phyloP scores from a whole-genome alignment of 2,329 filamentous ascomycete genomes.

The Cercospora canescens region DNA sequence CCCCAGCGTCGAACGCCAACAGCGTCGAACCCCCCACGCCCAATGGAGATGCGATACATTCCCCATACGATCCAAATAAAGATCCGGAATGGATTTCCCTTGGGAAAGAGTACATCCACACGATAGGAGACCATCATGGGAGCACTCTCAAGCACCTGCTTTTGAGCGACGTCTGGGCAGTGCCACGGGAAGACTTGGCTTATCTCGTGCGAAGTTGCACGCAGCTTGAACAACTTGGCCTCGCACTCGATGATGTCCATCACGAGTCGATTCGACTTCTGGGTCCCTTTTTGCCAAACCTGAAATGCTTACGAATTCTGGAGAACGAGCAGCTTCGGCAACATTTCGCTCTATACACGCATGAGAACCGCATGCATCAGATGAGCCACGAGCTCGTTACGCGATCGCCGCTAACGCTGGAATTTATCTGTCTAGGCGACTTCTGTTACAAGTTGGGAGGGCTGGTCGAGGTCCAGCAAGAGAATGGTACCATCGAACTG shows the following conservation, averaged over 20 bases:
- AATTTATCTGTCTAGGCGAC: constrained; percentile 43
- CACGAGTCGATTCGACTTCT: constrained; percentile 44
- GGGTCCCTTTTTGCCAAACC: constrained; percentile 40
- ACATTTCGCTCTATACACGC: constrained; percentile 17
- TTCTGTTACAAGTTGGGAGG: constrained; percentile 40
- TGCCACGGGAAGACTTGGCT: constrained; percentile 51
- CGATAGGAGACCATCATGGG: constrained; percentile 53
- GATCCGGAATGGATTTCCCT: constrained; percentile 34
- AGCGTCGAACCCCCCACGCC: constrained; percentile 28
- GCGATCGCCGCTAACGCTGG: constrained; percentile 27
- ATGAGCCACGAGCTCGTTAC: constrained; percentile 28
- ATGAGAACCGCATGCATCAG: constrained; percentile 35
- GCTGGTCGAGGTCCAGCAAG: constrained; percentile 17
- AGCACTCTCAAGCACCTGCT: constrained; percentile 56
- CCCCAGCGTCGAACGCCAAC: constrained; percentile 10
- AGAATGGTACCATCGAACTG: constrained; percentile 27
- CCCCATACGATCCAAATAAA: constrained; percentile 14
- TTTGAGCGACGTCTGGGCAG: constrained; percentile 56
- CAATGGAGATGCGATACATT: background rate
- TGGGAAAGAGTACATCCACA: constrained; percentile 51
- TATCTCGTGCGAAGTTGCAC: constrained; percentile 56
- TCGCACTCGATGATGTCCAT: constrained; percentile 58
- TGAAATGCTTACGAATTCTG: constrained; percentile 45
- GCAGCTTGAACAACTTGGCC: constrained; percentile 59
- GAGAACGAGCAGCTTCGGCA: constrained; percentile 26